These are phyloP conservation scores for Puccinia hordei DNA, from an alignment of 1,284 basidiomycete genomes.

Conservation along the genomic window DNA sequence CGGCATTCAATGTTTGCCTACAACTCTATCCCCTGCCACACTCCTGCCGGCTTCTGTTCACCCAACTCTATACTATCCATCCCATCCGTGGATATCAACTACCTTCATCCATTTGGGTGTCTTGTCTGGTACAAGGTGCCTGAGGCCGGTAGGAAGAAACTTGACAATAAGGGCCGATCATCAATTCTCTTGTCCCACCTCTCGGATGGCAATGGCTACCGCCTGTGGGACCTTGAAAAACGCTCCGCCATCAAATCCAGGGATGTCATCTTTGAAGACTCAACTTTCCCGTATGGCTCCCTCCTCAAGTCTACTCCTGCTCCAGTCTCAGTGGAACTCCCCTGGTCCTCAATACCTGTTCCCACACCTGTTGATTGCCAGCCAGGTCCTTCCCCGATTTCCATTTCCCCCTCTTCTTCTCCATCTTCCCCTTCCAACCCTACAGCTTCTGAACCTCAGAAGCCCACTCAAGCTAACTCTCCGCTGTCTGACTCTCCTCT, in stretches of 20 bases:
- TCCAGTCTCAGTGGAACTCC: not conserved
- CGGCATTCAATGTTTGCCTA: not conserved
- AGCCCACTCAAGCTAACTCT: too few relatives aligned
- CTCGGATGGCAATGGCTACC: constrained; percentile 11
- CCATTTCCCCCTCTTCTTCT: not conserved
- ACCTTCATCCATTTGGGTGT: constrained; percentile 18
- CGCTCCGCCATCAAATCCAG: not conserved
- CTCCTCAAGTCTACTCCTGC: not conserved
- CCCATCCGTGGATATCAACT: not conserved
- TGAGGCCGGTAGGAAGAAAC: constrained; percentile 1
- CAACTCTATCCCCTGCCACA: not conserved
- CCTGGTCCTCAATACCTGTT: not conserved
- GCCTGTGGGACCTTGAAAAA: not conserved
- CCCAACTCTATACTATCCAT: not conserved
- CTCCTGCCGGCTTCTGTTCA: not conserved
- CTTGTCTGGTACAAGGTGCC: constrained; percentile 12
- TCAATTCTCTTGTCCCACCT: constrained; percentile 11
- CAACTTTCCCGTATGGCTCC: not conserved
- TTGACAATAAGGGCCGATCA: not conserved
- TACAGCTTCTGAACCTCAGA: too few relatives aligned
- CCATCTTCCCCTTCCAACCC: too few relatives aligned
- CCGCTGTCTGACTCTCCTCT: too few relatives aligned
- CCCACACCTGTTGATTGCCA: too few relatives aligned
- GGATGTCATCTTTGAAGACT: not conserved
- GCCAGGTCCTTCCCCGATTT: not conserved